Evolutionary conservation across 2,329 filamentous ascomycete species (phyloP), one percentile per base, ranked within the genome.

Genomic region (Hypoxylon sp.): DNA sequence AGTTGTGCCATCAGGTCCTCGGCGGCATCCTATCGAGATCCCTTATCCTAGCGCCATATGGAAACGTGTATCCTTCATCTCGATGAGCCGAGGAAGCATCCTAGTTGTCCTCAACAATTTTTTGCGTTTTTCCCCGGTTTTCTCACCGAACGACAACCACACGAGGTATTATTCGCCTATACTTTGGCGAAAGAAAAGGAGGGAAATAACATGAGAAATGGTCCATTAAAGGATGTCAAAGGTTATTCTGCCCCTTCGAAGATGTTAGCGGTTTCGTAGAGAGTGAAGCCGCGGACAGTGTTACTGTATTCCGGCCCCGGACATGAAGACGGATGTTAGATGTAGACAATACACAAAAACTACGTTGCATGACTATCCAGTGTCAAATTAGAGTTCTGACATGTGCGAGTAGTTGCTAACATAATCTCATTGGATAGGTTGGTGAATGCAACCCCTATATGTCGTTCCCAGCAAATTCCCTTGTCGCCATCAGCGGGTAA

Each of bases 381-480:
- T 21, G 64, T 70, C 19, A 31, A 65, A 60, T 51, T 66, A 66
- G 47, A 70, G 61, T 68, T 65, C 55, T 66, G 42, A 68, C 47
- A 39, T 29, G 13, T 29, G 10, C 13, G 13, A 24, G 37, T 54
- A 46, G 46, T 37, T 42, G 8, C 31, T 37, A 42, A 54, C 11
- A 48, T 37, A 6, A 39, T 50, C 37, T 52, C 35, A 68, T 66
- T 64, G 59, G 55, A 47, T 51, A 55, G 27, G 54, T 61, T 19
- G 17, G 17, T 53, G 58, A 58, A 61, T 52, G 58, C 50, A 58
- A 63, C 35, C 54, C 56, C 24, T 44, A 21, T 32, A 24, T 48
- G 17, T 51, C 31, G 7, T 44, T 24, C 13, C 19, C 15, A 47
- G 24, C 32, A 61, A 44, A 11, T 47, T 24, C 48, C 47, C 68